These are phyloP conservation scores for Karstenula rhodostoma DNA, from an alignment of 2,329 filamentous ascomycete genomes.

Conservation along the genomic window DNA sequence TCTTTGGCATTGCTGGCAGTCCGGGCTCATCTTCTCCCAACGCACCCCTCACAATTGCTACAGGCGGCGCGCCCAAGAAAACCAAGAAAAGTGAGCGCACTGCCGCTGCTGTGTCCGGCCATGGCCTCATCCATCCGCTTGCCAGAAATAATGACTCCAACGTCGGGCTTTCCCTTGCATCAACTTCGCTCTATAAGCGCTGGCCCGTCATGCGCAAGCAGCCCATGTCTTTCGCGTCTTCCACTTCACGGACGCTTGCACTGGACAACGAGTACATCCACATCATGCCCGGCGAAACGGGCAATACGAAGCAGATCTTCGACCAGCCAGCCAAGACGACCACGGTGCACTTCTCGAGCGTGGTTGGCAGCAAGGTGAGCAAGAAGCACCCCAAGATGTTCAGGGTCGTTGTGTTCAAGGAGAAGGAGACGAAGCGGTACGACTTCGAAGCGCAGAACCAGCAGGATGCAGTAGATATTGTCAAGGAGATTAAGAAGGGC, in stretches of 20 bases:
- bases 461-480: slow-evolving; percentile 80
- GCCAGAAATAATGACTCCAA: slow-evolving; percentile 66
- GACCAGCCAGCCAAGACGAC: slow-evolving; percentile 74
- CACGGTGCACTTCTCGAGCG: slow-evolving; percentile 82
- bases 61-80: slow-evolving; percentile 58
- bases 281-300: slow-evolving; percentile 70
- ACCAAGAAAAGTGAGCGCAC: slow-evolving; percentile 64
- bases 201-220: slow-evolving; percentile 85
- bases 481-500: slow-evolving; percentile 78
- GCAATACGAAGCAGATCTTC: slow-evolving; percentile 67
- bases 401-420: slow-evolving; percentile 79
- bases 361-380: slow-evolving; percentile 82
- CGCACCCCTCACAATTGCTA: slow-evolving; percentile 64
- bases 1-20: slow-evolving; percentile 72
- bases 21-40: slow-evolving; percentile 76
- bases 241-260: slow-evolving; percentile 77
- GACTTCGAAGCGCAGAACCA: slow-evolving; percentile 81
- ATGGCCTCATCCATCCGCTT: slow-evolving; percentile 65
- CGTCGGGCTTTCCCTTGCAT: slow-evolving; percentile 46
- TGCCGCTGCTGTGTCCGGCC: slow-evolving; percentile 59
- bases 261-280: slow-evolving; percentile 89
- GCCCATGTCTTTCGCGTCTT: slow-evolving; percentile 79
- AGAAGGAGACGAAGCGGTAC: slow-evolving; percentile 80
- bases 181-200: slow-evolving; percentile 67
- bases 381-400: slow-evolving; percentile 83